phyloP scores from a whole-genome alignment of 2,329 filamentous ascomycete genomes.

The Penicillium palitans region DNA sequence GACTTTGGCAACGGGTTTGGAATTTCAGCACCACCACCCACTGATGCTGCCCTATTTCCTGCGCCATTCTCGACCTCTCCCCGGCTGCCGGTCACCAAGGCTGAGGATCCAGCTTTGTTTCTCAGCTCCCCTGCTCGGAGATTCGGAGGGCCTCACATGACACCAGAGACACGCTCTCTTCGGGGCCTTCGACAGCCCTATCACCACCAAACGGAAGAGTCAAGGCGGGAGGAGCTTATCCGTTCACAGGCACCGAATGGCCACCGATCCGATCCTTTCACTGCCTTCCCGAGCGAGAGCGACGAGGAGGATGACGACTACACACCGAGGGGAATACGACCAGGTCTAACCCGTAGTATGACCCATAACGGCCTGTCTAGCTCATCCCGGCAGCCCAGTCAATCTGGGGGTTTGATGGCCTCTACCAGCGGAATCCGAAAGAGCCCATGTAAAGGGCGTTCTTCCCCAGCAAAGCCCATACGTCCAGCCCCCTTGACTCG shows the following conservation, averaged over 20 bases:
- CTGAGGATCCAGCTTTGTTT: conserved; percentile 50
- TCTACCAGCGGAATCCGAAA: conserved; percentile 42
- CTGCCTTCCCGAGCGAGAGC: conserved; percentile 31
- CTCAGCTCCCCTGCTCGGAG: conserved; percentile 51
- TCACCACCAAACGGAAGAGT: conserved; percentile 52
- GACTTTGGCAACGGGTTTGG: conserved; percentile 34
- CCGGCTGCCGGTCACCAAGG: conserved; percentile 39
- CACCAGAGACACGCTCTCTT: conserved; percentile 30
- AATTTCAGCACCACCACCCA: conserved; percentile 30
- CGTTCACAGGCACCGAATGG: conserved; percentile 34
- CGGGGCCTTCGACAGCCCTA: conserved; percentile 46
- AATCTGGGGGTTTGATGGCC: conserved; percentile 33
- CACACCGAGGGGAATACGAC: conserved; percentile 36
- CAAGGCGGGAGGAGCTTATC: conserved; percentile 44
- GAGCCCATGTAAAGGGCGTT: conserved; percentile 45
- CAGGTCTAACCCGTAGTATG: conserved; percentile 42
- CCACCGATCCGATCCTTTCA: conserved; percentile 32
- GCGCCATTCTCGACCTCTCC: conserved; percentile 50
- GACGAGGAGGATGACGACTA: conserved; percentile 38
- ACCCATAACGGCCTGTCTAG: conserved; percentile 42
- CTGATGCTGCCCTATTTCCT: conserved; percentile 43
- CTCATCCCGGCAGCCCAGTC: conserved; percentile 31
- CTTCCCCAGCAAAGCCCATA: conserved; percentile 43
- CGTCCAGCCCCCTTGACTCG: conserved; percentile 35
- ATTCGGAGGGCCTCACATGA: conserved; percentile 44